Percentiles rank a stretch among this genome's conserved stretches.
Evolutionary conservation across 148 eudicot species (phyloP).

Genomic region (Heliosperma pusillum): DNA sequence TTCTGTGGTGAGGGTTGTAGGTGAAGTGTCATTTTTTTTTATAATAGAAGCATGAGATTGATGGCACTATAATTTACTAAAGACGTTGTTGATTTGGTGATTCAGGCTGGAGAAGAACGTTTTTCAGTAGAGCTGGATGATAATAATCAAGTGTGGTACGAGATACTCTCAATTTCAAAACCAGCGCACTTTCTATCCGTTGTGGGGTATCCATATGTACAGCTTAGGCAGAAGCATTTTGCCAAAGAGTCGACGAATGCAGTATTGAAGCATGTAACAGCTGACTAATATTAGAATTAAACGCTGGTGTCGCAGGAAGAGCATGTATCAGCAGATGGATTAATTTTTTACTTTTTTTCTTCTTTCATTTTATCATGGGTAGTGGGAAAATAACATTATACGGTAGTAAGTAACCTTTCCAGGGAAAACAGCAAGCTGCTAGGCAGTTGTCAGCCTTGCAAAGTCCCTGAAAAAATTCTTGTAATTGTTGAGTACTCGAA

Average conservation of each 20-base stretch:
- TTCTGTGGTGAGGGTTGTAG: background rate
- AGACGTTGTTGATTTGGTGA: conserved; percentile 6
- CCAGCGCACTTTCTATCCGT: conserved; percentile 69
- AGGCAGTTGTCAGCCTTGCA: background rate
- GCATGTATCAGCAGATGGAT: conserved; percentile 39
- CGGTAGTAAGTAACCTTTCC: too few species aligned
- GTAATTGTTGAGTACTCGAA: background rate
- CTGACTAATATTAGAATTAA: conserved; percentile 14
- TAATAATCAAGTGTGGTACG: conserved; percentile 86
- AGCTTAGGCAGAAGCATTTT: conserved; percentile 64
- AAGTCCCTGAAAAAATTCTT: background rate
- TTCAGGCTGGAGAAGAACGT: conserved; percentile 93
- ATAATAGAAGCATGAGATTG: background rate
- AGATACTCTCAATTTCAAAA: conserved; percentile 85
- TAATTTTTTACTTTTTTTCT: too few species aligned
- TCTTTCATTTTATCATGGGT: background rate
- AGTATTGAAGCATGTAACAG: conserved; percentile 59
- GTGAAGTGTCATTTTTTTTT: background rate
- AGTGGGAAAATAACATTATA: too few species aligned
- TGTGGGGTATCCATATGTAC: conserved; percentile 80
- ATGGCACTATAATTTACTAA: conserved; percentile 8
- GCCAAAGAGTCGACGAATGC: conserved; percentile 61
- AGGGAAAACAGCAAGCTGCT: background rate
- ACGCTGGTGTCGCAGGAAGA: conserved; percentile 16
- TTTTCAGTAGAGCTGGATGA: conserved; percentile 81